A percentile compares a stretch with the other conserved stretches of the same genome.
Conservation (phyloP, 1,139 yeast species). For the Candida dubliniensis region DNA sequence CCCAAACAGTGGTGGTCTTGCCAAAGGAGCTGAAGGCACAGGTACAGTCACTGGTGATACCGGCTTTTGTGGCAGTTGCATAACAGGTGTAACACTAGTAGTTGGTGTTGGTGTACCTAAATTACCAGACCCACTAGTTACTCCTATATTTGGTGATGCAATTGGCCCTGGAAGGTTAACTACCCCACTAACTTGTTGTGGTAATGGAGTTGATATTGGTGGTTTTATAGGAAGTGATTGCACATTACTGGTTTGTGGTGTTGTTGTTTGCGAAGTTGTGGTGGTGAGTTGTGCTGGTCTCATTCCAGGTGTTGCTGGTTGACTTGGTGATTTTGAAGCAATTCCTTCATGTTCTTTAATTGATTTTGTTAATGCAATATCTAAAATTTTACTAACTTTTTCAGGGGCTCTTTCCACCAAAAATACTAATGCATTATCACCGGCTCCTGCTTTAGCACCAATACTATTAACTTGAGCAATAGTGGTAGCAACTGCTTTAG, state of each 20-base stretch:
- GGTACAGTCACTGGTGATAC: constrained; percentile 9
- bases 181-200: constrained; percentile 7
- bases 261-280: not conserved
- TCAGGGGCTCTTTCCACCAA: constrained; percentile 86
- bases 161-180: not conserved
- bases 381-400: constrained; percentile 78
- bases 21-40: constrained; percentile 13
- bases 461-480: constrained; percentile 87
- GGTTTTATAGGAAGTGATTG: not conserved
- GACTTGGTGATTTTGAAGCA: constrained; percentile 24
- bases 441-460: constrained; percentile 81
- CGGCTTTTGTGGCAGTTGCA: constrained; percentile 7
- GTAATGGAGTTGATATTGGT: constrained; percentile 26
- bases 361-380: constrained; percentile 79
- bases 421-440: constrained; percentile 76
- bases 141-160: not conserved
- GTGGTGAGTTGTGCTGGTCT: constrained; percentile 3
- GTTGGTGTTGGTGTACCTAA: not conserved
- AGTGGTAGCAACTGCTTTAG: constrained; percentile 92
- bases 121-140: too few species aligned
- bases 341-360: constrained; percentile 53
- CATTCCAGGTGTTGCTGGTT: constrained; percentile 29
- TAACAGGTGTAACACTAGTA: constrained; percentile 5
- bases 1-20: constrained; percentile 14
- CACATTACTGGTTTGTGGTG: not conserved